Evolutionary conservation across 2,329 filamentous ascomycete genomes (phyloP).

Genomic region (Xylaria sp.): DNA sequence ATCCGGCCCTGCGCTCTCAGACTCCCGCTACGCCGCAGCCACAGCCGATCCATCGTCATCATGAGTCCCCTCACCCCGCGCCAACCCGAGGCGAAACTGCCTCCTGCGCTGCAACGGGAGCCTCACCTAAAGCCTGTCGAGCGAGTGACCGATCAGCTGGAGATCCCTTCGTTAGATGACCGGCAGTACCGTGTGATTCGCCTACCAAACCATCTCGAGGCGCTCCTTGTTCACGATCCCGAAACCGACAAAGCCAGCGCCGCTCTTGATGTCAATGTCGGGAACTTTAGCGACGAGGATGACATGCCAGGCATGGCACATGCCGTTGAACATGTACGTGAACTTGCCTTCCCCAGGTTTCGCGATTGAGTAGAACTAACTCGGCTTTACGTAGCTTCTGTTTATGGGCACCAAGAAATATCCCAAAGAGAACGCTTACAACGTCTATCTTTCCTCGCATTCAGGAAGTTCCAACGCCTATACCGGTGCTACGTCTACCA

Average conservation of each 20-base stretch:
- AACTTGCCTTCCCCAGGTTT: background rate
- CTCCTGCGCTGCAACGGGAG: constrained; percentile 46
- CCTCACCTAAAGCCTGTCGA: constrained; percentile 50
- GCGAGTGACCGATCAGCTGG: constrained; percentile 50
- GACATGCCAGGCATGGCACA: constrained; percentile 96
- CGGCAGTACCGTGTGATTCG: constrained; percentile 88
- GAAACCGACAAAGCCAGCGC: constrained; percentile 97
- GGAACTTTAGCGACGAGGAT: constrained; percentile 90
- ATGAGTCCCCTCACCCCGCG: constrained; percentile 43
- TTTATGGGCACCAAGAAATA: constrained; percentile 99
- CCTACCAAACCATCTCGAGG: constrained; percentile 88
- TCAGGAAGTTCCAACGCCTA: constrained; percentile 96
- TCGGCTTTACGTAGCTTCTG: constrained; percentile 65
- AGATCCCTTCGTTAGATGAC: constrained; percentile 69
- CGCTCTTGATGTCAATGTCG: constrained; percentile 93
- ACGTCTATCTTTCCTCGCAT: constrained; percentile 88
- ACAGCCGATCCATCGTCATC: constrained; percentile 30
- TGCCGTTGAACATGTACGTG: constrained; percentile 84
- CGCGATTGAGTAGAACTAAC: constrained; percentile 28
- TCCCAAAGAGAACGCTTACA: constrained; percentile 94
- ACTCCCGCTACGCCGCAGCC: constrained; percentile 24
- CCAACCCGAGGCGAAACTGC: constrained; percentile 42
- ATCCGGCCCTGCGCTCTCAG: constrained; percentile 25
- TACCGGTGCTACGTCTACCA: constrained; percentile 91
- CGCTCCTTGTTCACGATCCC: constrained; percentile 89